Conservation (phyloP, 2,329 filamentous ascomycete species). For the Fusarium mangiferae region DNA sequence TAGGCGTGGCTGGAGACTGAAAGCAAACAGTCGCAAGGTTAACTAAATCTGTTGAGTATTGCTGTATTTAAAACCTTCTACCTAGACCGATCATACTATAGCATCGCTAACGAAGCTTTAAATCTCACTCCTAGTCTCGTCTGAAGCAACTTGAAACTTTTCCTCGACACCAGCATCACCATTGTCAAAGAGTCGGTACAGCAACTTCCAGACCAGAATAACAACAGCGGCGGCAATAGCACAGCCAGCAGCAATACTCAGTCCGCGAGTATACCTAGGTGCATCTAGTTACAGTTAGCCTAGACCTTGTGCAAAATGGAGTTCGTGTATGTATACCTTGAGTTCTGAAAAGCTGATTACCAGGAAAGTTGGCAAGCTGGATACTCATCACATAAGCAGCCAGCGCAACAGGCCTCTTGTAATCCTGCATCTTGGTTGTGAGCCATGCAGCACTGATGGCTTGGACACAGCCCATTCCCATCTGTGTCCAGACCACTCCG, state of each 20-base stretch:
- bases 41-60: neutral
- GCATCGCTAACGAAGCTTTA: neutral
- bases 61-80: accelerated
- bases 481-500: constrained; percentile 46
- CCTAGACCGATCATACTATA: no score
- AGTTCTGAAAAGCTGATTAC: constrained; percentile 44
- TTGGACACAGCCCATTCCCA: constrained; percentile 47
- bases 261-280: constrained; percentile 40
- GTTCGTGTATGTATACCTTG: constrained; percentile 28
- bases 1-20: neutral
- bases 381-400: constrained; percentile 48
- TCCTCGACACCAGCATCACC: constrained; percentile 42
- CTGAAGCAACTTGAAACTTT: neutral
- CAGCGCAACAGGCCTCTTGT: constrained; percentile 44
- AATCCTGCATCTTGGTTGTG: constrained; percentile 44
- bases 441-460: constrained; percentile 48
- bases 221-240: constrained; percentile 40
- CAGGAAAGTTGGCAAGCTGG: constrained; percentile 46
- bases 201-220: constrained; percentile 45
- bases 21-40: no score
- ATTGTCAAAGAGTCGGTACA: constrained; percentile 44
- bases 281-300: constrained; percentile 29
- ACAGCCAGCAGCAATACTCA: constrained; percentile 42
- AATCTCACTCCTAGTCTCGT: neutral
- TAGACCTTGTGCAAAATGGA: accelerated